Conservation (phyloP, 768 basidiomycete genomes). For the Kwoniella pini region DNA sequence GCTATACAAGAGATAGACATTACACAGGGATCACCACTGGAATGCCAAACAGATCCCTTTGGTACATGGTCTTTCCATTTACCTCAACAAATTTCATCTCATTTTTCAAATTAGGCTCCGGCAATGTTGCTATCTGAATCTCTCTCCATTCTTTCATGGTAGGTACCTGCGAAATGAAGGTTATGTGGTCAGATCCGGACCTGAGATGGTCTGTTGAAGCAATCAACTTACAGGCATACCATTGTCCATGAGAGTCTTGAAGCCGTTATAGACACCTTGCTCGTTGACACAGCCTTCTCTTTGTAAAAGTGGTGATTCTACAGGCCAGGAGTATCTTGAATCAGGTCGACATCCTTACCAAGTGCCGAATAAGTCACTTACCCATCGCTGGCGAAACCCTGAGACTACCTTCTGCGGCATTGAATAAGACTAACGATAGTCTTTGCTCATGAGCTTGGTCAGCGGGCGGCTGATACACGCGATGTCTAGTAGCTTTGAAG, state of each 20-base stretch:
- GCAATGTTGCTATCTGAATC: constrained; percentile 29
- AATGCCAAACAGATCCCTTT: constrained; percentile 5
- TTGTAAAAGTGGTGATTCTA: constrained; percentile 33
- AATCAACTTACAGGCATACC: constrained; percentile 23
- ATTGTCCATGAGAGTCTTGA: constrained; percentile 29
- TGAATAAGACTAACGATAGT: constrained; percentile 19
- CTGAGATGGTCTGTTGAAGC: background rate
- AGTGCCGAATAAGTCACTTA: background rate
- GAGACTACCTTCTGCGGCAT: constrained; percentile 21
- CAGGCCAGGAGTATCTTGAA: background rate
- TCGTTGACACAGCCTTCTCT: constrained; percentile 37
- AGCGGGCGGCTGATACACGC: constrained; percentile 10
- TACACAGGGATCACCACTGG: constrained; percentile 2
- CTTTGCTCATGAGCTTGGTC: constrained; percentile 21
- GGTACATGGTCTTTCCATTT: constrained; percentile 1
- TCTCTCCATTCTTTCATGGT: constrained; percentile 41
- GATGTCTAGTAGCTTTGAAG: constrained; percentile 28
- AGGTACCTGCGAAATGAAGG: constrained; percentile 13
- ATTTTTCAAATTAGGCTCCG: background rate
- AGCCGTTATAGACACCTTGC: constrained; percentile 38
- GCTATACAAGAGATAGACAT: background rate
- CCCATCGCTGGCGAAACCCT: constrained; percentile 13
- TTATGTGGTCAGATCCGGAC: background rate
- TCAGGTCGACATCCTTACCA: background rate
- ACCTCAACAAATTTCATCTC: constrained; percentile 3